A percentile compares a stretch with the other conserved stretches of the same genome.
These are phyloP conservation scores for Aspergillus hortae DNA, from an alignment of 2,329 filamentous ascomycete species.

Conservation along the genomic window DNA sequence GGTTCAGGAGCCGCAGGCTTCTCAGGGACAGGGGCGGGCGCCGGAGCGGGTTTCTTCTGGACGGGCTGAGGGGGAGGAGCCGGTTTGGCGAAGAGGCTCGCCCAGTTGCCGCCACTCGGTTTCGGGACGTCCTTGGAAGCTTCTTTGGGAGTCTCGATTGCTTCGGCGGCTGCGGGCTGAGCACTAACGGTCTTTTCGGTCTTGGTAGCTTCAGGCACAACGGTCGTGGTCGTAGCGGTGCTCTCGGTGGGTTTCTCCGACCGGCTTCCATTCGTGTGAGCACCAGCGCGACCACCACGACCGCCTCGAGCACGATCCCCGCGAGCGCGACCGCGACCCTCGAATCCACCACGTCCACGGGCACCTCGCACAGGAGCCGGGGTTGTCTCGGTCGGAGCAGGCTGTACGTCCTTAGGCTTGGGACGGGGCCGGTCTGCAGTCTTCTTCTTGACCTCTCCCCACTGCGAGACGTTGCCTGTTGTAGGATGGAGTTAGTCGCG, in stretches of 20 bases:
- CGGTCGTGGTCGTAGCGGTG: conserved; percentile 10
- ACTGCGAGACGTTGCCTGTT: conserved; percentile 49
- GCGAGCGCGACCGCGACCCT: conserved; percentile 45
- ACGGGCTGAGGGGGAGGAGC: conserved; percentile 40
- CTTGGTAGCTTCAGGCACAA: conserved; percentile 23
- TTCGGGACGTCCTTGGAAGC: conserved; percentile 20
- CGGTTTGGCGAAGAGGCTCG: conserved; percentile 69
- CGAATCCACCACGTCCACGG: conserved; percentile 47
- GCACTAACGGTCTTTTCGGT: conserved; percentile 19
- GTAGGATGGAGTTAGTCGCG: neutral
- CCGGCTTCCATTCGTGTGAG: conserved; percentile 43
- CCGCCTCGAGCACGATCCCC: conserved; percentile 47
- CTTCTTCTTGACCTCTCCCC: conserved; percentile 53
- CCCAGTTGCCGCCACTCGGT: conserved; percentile 55
- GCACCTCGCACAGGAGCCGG: conserved; percentile 35
- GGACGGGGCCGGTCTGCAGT: conserved; percentile 43
- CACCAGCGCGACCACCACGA: conserved; percentile 43
- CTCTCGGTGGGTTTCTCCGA: conserved; percentile 27
- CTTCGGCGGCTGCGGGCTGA: conserved; percentile 18
- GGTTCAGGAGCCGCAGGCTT: conserved; percentile 7
- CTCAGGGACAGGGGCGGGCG: conserved; percentile 10
- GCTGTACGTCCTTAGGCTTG: conserved; percentile 45
- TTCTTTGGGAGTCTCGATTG: conserved; percentile 14
- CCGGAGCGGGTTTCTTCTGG: conserved; percentile 9
- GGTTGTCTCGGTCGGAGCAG: conserved; percentile 31